Evolutionary conservation across 1,139 yeast genomes (phyloP).

Genomic region (Hansenula sp.): DNA sequence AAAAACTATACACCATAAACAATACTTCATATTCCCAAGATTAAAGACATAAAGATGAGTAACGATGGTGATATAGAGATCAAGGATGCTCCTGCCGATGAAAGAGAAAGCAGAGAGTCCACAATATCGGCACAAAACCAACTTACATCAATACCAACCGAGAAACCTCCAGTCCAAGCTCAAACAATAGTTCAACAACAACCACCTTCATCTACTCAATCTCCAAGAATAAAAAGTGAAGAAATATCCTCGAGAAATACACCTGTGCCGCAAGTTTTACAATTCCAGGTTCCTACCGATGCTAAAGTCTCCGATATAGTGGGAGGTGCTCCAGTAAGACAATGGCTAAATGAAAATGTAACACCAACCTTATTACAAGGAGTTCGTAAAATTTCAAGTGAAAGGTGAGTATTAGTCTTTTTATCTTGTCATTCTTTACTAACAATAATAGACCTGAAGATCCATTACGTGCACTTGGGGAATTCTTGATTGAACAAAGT

Average conservation of each 20-base stretch:
- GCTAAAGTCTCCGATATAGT: slow-evolving; percentile 43
- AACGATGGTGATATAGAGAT: background rate
- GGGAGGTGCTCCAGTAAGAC: slow-evolving; percentile 80
- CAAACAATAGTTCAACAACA: slow-evolving; percentile 4
- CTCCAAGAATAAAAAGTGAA: slow-evolving; percentile 7
- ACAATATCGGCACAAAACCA: background rate
- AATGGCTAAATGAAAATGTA: slow-evolving; percentile 68
- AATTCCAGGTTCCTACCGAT: slow-evolving; percentile 16
- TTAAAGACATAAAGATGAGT: background rate
- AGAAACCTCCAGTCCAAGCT: background rate
- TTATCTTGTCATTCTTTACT: background rate
- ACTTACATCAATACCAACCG: background rate
- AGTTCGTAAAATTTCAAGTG: slow-evolving; percentile 52
- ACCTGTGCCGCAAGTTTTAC: slow-evolving; percentile 13
- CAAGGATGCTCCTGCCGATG: background rate
- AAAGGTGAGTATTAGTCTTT: slow-evolving; percentile 15
- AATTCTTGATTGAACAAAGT: slow-evolving; percentile 53
- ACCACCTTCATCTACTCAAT: slow-evolving; percentile 3
- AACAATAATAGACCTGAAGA: slow-evolving; percentile 45
- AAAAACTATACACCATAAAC: no score
- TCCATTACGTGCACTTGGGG: slow-evolving; percentile 69
- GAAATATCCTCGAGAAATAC: slow-evolving; percentile 6
- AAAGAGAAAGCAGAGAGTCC: background rate
- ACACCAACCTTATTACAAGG: slow-evolving; percentile 69
- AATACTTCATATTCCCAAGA: background rate